A percentile compares a stretch with the other conserved stretches of the same genome.
Evolutionary conservation across 2,329 filamentous ascomycete genomes (phyloP).

Genomic region (Rugonectria rugulosa): DNA sequence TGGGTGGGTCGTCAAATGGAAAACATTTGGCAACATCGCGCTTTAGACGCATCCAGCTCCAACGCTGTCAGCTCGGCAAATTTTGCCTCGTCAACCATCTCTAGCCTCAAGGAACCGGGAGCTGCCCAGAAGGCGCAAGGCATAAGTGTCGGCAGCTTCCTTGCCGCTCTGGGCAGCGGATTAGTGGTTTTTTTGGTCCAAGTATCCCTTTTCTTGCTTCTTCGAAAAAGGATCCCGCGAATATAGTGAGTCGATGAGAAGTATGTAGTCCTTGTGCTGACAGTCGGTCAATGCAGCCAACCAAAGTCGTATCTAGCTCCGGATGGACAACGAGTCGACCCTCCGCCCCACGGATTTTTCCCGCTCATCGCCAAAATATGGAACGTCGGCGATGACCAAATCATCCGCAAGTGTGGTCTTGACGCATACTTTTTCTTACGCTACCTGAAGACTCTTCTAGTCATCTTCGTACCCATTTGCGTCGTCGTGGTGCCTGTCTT

Average conservation of each 20-base stretch:
- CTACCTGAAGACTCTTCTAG: slow-evolving; percentile 78
- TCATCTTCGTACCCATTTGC: slow-evolving; percentile 89
- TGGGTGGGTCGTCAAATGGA: too few relatives aligned
- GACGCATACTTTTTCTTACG: slow-evolving; percentile 98
- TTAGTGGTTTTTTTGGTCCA: slow-evolving; percentile 69
- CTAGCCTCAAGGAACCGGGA: background rate
- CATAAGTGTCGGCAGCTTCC: slow-evolving; percentile 55
- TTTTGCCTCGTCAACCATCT: slow-evolving; percentile 11
- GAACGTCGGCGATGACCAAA: slow-evolving; percentile 75
- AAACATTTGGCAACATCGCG: too few relatives aligned
- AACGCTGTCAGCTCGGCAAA: slow-evolving; percentile 19
- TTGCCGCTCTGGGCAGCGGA: slow-evolving; percentile 70
- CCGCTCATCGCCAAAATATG: slow-evolving; percentile 66
- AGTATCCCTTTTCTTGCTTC: slow-evolving; percentile 74
- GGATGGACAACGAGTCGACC: slow-evolving; percentile 79
- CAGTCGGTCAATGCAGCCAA: slow-evolving; percentile 60
- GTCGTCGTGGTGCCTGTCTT: slow-evolving; percentile 82
- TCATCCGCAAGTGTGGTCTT: slow-evolving; percentile 94
- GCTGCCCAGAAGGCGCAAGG: slow-evolving; percentile 54
- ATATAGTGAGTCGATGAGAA: slow-evolving; percentile 79
- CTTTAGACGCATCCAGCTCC: too few relatives aligned
- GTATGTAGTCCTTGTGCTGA: background rate
- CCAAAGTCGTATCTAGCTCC: slow-evolving; percentile 87
- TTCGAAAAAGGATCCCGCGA: slow-evolving; percentile 79
- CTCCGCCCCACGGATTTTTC: slow-evolving; percentile 67